A percentile compares a stretch with the other conserved stretches of the same genome.
Evolutionary conservation across 2,329 filamentous ascomycete genomes (phyloP).

Genomic region (Aureobasidium subglaciale): DNA sequence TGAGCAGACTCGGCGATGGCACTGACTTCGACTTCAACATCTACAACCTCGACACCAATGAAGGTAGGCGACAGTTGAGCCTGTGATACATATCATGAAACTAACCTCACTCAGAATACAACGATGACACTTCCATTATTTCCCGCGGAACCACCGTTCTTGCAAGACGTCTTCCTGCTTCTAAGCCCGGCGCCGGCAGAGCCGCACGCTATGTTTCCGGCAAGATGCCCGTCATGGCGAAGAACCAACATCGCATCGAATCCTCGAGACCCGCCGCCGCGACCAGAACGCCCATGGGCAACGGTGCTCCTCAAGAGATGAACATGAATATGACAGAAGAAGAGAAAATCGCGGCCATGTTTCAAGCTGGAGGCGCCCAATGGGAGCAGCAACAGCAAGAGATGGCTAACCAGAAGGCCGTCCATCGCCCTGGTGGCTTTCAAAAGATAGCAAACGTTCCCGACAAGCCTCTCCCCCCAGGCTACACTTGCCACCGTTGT

Average conservation of each 20-base stretch:
- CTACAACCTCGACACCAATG: conserved; percentile 82
- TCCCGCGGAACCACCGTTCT: conserved; percentile 91
- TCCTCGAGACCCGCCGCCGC: conserved; percentile 44
- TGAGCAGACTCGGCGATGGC: conserved; percentile 88
- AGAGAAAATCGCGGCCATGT: conserved; percentile 87
- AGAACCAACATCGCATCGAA: conserved; percentile 67
- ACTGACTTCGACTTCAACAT: conserved; percentile 95
- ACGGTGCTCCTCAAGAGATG: conserved; percentile 56
- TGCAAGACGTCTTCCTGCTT: conserved; percentile 75
- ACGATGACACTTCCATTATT: conserved; percentile 96
- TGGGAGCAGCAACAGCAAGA: conserved; percentile 92
- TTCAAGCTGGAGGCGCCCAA: conserved; percentile 79
- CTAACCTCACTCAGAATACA: conserved; percentile 61
- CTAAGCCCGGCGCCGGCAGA: conserved; percentile 77
- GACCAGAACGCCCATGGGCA: conserved; percentile 38
- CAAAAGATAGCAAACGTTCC: conserved; percentile 70
- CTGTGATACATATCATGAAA: neutral
- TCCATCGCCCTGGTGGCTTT: conserved; percentile 32
- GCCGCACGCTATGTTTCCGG: conserved; percentile 94
- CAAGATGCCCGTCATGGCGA: conserved; percentile 85
- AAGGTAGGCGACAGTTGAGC: conserved; percentile 55
- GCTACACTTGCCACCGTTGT: conserved; percentile 94
- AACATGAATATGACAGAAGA: conserved; percentile 83
- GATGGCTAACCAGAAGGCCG: conserved; percentile 61
- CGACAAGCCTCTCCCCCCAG: conserved; percentile 84